These are phyloP conservation scores for Lenwebbia sp. DNA, from an alignment of 345 rosid genomes.

Conservation along the genomic window DNA sequence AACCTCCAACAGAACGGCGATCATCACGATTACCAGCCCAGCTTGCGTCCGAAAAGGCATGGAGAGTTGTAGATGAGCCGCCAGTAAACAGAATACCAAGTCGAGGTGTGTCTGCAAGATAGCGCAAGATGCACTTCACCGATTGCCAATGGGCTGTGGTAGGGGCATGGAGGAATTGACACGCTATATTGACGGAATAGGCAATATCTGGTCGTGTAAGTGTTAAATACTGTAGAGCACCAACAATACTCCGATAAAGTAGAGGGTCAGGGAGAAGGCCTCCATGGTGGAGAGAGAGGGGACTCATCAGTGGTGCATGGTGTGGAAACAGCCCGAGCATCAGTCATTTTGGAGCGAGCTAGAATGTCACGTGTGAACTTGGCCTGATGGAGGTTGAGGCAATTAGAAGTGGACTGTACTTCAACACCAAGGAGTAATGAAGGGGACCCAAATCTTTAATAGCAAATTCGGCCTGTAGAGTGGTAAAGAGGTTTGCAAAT, in stretches of 20 bases:
- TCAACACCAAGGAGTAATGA: not conserved
- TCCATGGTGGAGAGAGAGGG: not conserved
- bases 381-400: not conserved
- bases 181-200: not conserved
- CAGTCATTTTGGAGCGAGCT: not conserved
- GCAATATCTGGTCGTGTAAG: no score
- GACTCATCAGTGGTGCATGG: not conserved
- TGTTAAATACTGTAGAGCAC: no score
- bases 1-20: no score
- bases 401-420: no score
- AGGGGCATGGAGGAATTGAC: not conserved
- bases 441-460: no score
- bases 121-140: no score
- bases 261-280: not conserved
- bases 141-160: no score
- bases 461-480: not conserved
- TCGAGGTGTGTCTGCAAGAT: no score
- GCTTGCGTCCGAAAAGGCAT: no score
- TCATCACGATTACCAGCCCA: no score
- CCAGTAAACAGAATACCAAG: no score
- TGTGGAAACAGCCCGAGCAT: not conserved
- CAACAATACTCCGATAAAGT: not conserved
- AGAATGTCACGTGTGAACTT: not conserved
- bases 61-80: no score
- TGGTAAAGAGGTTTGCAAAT: not conserved